A percentile compares a stretch with the other conserved stretches of the same genome.
Conservation (phyloP, 2,329 filamentous ascomycete genomes). For the Ilyonectria mors-panacis region DNA sequence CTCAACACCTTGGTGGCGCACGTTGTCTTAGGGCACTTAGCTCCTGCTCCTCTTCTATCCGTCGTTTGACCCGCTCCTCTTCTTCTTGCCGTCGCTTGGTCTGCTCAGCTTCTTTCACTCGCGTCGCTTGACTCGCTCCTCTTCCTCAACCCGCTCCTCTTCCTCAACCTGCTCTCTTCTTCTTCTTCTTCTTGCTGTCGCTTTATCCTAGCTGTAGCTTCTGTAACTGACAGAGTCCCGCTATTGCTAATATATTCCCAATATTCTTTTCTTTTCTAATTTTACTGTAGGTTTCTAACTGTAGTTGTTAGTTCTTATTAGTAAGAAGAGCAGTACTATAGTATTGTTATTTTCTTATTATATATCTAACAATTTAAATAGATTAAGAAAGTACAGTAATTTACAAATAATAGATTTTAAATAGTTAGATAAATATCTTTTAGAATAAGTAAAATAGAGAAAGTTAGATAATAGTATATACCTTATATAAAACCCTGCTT, state of each 20-base stretch:
- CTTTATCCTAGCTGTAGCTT: constrained; percentile 5
- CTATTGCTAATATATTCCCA: constrained; percentile 1
- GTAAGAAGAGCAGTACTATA: too few relatives aligned
- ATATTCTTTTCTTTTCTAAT: not conserved
- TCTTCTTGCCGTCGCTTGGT: not conserved
- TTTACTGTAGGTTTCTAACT: constrained; percentile 4
- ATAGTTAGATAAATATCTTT: too few relatives aligned
- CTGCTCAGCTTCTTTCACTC: not conserved
- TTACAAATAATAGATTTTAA: too few relatives aligned
- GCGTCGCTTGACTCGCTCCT: constrained; percentile 1
- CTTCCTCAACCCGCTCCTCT: not conserved
- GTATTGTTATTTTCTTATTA: too few relatives aligned
- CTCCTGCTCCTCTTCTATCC: constrained; percentile 4
- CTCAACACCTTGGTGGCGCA: not conserved
- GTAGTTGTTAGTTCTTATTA: too few relatives aligned
- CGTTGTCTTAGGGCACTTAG: constrained; percentile 3
- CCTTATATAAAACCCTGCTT: too few relatives aligned
- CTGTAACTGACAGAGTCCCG: constrained; percentile 5
- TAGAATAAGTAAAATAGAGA: too few relatives aligned
- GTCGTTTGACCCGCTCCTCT: not conserved
- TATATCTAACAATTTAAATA: too few relatives aligned
- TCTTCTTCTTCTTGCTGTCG: constrained; percentile 3
- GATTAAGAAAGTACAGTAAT: too few relatives aligned
- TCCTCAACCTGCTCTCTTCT: too few relatives aligned
- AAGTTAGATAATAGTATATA: too few relatives aligned